Evolutionary conservation across 176 grass and related monocot species (phyloP).

Genomic region (Thalia dealbata): DNA sequence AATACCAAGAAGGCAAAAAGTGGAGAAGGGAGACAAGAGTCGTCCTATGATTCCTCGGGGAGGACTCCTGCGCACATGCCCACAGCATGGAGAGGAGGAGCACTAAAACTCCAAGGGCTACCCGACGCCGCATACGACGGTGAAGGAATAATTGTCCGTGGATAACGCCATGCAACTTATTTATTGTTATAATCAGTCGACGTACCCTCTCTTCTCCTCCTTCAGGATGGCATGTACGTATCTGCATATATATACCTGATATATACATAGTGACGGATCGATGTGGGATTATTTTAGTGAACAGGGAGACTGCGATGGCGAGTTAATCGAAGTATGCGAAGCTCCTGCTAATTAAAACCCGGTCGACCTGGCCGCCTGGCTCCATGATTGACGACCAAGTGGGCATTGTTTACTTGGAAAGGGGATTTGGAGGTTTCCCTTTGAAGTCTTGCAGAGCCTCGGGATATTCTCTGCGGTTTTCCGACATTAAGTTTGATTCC

Average conservation of each 20-base stretch:
- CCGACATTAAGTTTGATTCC: slow-evolving; percentile 45
- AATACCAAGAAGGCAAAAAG: no score
- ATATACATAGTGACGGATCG: no score
- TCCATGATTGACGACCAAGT: no score
- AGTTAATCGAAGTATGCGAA: no score
- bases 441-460: slow-evolving; percentile 55
- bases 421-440: slow-evolving; percentile 64
- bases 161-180: slow-evolving; percentile 6
- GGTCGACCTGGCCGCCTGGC: no score
- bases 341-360: no score
- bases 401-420: slow-evolving; percentile 30
- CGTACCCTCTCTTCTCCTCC: no score
- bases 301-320: no score
- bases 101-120: slow-evolving; percentile 22
- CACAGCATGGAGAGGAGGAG: slow-evolving; percentile 17
- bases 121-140: slow-evolving; percentile 46
- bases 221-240: no score
- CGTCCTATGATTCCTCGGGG: slow-evolving; percentile 5
- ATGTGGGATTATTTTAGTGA: neutral
- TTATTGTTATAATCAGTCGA: neutral
- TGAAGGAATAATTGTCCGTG: slow-evolving; percentile 47
- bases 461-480: slow-evolving; percentile 68
- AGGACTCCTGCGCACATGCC: slow-evolving; percentile 35
- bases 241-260: no score
- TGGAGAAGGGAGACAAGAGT: neutral